Evolutionary conservation across 768 basidiomycete species (phyloP).

Genomic region (Holtermannia corniformis): DNA sequence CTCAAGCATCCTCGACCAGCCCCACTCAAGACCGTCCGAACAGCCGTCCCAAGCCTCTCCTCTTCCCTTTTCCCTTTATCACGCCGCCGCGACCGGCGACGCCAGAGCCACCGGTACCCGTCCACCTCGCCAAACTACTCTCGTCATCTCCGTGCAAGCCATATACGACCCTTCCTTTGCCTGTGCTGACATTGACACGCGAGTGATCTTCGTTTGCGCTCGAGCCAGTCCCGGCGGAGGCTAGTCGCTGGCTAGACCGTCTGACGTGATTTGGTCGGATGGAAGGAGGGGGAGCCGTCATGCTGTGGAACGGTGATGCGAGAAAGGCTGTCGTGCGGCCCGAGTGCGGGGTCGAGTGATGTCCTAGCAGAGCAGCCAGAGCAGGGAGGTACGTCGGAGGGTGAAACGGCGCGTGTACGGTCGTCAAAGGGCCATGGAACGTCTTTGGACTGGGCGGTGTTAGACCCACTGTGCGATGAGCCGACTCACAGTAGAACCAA

Average conservation of each 20-base stretch:
- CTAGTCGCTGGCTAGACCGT: background rate
- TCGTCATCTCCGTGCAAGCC: background rate
- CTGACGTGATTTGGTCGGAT: background rate
- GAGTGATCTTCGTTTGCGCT: background rate
- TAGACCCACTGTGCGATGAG: background rate
- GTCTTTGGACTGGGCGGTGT: conserved; percentile 15
- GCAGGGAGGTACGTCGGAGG: conserved; percentile 17
- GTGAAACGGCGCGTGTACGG: conserved; percentile 17
- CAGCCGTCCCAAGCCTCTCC: background rate
- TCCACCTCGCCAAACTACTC: background rate
- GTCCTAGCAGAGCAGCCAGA: conserved; percentile 15
- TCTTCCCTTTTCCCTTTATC: no score
- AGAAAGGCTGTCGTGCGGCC: background rate
- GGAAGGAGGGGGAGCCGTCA: no score
- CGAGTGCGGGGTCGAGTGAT: background rate
- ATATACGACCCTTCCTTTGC: background rate
- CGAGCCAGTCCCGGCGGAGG: no score
- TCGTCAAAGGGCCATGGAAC: conserved; percentile 20
- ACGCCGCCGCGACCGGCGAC: background rate
- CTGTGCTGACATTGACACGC: background rate
- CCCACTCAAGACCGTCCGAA: background rate
- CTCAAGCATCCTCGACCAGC: background rate
- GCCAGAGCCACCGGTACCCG: background rate
- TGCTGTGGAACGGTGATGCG: background rate
- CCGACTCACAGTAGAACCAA: conserved; percentile 24